Conservation (phyloP, 2,329 filamentous ascomycete species). For the Tympanopsis confertula region DNA sequence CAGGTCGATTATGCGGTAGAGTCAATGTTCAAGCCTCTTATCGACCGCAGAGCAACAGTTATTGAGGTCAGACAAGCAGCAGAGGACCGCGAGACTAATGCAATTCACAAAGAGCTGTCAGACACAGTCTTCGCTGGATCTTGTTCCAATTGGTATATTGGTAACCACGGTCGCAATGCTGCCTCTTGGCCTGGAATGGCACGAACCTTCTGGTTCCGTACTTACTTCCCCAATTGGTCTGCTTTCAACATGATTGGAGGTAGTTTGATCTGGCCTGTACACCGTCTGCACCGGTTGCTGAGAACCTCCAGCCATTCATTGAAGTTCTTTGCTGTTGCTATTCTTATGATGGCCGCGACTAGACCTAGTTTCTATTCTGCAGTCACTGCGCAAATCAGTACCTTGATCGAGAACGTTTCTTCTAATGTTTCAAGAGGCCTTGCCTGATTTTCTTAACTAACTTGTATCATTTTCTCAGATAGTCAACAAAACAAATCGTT, state of each 20-base stretch:
- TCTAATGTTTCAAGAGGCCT: too few species aligned
- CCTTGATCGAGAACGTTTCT: too few species aligned
- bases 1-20: slow-evolving; percentile 33
- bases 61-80: slow-evolving; percentile 20
- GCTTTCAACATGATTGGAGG: slow-evolving; percentile 7
- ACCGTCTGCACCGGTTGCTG: too few species aligned
- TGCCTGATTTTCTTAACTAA: too few species aligned
- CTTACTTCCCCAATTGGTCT: slow-evolving; percentile 10
- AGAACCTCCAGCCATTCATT: too few species aligned
- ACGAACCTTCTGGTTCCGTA: slow-evolving; percentile 14
- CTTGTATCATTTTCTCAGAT: too few species aligned
- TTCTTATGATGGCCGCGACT: too few species aligned
- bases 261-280: slow-evolving; percentile 4
- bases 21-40: slow-evolving; percentile 15
- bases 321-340: too few species aligned
- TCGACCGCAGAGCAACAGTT: slow-evolving; percentile 16
- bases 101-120: slow-evolving; percentile 15
- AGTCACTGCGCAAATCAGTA: too few species aligned
- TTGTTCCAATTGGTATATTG: slow-evolving; percentile 30
- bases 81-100: slow-evolving; percentile 16
- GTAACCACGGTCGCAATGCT: slow-evolving; percentile 20
- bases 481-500: too few species aligned
- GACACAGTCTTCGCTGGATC: slow-evolving; percentile 21
- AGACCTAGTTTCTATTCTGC: too few species aligned
- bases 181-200: slow-evolving; percentile 22